Evolutionary conservation across 805 yeast genomes (phyloP).

Genomic region (Candida sithepensis): DNA sequence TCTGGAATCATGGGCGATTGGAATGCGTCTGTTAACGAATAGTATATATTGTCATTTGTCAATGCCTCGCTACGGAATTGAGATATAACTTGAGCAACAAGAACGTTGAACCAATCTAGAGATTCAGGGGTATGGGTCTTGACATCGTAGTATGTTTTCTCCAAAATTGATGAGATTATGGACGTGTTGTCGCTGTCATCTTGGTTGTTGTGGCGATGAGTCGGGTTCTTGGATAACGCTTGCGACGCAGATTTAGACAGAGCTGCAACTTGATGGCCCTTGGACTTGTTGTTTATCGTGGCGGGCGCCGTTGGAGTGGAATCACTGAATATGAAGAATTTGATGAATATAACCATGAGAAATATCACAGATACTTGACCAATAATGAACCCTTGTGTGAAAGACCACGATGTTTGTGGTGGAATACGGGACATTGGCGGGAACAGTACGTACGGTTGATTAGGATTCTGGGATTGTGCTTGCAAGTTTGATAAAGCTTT

Average conservation of each 20-base stretch:
- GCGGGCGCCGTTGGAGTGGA: slow-evolving; percentile 42
- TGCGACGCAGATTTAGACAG: slow-evolving; percentile 3
- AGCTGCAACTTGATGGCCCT: slow-evolving; percentile 14
- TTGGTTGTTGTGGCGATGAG: slow-evolving; percentile 6
- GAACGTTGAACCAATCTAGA: slow-evolving; percentile 93
- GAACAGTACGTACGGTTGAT: slow-evolving; percentile 2
- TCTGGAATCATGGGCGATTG: slow-evolving; percentile 67
- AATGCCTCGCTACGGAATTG: slow-evolving; percentile 89
- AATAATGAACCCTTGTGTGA: slow-evolving; percentile 68
- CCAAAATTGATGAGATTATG: slow-evolving; percentile 51
- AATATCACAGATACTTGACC: slow-evolving; percentile 74
- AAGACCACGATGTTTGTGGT: slow-evolving; percentile 46
- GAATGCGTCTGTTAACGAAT: slow-evolving; percentile 68
- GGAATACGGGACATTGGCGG: slow-evolving; percentile 3
- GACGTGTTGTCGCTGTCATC: slow-evolving; percentile 14
- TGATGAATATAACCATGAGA: slow-evolving; percentile 59
- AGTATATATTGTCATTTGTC: slow-evolving; percentile 77
- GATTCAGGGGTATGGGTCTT: slow-evolving; percentile 85
- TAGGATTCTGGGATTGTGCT: slow-evolving; percentile 9
- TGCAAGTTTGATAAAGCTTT: slow-evolving; percentile 16
- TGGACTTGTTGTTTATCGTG: slow-evolving; percentile 14
- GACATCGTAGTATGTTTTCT: slow-evolving; percentile 90
- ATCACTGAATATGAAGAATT: slow-evolving; percentile 76
- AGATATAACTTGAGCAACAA: slow-evolving; percentile 85
- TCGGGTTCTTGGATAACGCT: slow-evolving; percentile 4